Percentiles rank a stretch among this genome's conserved stretches.
These are phyloP conservation scores for Davidsoniella eucalypti DNA, from an alignment of 2,329 filamentous ascomycete genomes.

Conservation along the genomic window DNA sequence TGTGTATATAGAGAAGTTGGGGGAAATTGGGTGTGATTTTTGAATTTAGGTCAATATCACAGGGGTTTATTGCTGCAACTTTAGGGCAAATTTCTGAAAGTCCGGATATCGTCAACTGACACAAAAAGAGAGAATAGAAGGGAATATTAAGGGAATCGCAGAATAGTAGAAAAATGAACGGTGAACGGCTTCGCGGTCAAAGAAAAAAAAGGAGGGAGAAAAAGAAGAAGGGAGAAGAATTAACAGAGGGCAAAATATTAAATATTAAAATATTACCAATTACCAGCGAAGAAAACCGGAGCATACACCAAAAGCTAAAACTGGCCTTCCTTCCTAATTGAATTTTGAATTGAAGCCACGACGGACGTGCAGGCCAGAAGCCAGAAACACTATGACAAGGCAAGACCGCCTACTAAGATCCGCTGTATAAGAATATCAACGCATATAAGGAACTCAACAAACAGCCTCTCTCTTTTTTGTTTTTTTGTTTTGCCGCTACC, in stretches of 20 bases:
- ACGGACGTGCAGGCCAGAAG: not conserved
- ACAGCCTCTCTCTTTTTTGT: too few species aligned
- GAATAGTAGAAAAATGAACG: conserved; percentile 13
- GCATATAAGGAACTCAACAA: too few species aligned
- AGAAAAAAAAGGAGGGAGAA: conserved; percentile 4
- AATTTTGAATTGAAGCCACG: not conserved
- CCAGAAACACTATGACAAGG: too few species aligned
- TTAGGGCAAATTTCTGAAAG: too few species aligned
- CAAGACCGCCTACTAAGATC: too few species aligned
- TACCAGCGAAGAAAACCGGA: conserved; percentile 2
- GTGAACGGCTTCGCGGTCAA: not conserved
- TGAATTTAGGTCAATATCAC: not conserved
- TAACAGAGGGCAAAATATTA: not conserved
- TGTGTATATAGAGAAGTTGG: conserved; percentile 12
- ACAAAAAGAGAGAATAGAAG: not conserved
- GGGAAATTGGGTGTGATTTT: not conserved
- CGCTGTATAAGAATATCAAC: too few species aligned
- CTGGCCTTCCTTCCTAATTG: not conserved
- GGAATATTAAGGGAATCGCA: not conserved
- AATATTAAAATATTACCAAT: not conserved
- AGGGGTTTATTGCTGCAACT: not conserved
- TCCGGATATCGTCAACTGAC: not conserved
- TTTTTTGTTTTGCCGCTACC: too few species aligned
- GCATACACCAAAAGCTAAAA: not conserved
- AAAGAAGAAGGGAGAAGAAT: not conserved